These are phyloP conservation scores for Leccinum griseonigrum DNA, from an alignment of 1,284 basidiomycete genomes.

Conservation along the genomic window DNA sequence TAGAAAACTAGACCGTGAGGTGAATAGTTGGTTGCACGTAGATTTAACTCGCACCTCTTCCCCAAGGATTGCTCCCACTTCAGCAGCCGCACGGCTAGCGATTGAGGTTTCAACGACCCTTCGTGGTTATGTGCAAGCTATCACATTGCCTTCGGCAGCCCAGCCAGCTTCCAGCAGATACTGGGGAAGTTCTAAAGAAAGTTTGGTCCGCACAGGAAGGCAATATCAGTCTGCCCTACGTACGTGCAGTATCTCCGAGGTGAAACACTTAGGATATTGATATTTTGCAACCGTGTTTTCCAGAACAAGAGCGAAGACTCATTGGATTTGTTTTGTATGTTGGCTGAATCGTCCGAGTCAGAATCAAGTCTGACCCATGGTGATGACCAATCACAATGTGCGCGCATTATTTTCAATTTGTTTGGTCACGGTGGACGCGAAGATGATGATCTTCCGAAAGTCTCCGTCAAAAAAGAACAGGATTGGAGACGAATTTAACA, in stretches of 20 bases:
- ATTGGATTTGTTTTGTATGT: too few relatives aligned
- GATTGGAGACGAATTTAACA: slow-evolving; percentile 60
- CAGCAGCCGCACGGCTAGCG: slow-evolving; percentile 84
- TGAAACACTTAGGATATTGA: slow-evolving; percentile 27
- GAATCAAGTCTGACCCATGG: too few relatives aligned
- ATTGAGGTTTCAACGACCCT: slow-evolving; percentile 95
- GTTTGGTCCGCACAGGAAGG: background rate
- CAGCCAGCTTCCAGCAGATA: slow-evolving; percentile 91
- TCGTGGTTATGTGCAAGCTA: slow-evolving; percentile 92
- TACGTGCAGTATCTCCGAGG: slow-evolving; percentile 96
- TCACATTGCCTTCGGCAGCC: slow-evolving; percentile 75
- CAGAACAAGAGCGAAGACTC: too few relatives aligned
- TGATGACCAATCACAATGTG: slow-evolving; percentile 9
- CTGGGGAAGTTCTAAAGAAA: slow-evolving; percentile 81
- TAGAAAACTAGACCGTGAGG: slow-evolving; percentile 28
- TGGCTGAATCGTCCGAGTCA: too few relatives aligned
- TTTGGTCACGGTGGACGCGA: slow-evolving; percentile 36
- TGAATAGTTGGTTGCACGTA: background rate
- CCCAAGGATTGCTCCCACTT: slow-evolving; percentile 85
- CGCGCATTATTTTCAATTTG: background rate
- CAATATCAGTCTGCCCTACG: slow-evolving; percentile 30
- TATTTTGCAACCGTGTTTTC: too few relatives aligned
- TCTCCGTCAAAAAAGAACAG: slow-evolving; percentile 59
- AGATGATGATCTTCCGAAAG: slow-evolving; percentile 50
- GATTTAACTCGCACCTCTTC: slow-evolving; percentile 66